Conservation (phyloP, 2,329 filamentous ascomycete genomes). For the Aspergillus pseudonomiae region DNA sequence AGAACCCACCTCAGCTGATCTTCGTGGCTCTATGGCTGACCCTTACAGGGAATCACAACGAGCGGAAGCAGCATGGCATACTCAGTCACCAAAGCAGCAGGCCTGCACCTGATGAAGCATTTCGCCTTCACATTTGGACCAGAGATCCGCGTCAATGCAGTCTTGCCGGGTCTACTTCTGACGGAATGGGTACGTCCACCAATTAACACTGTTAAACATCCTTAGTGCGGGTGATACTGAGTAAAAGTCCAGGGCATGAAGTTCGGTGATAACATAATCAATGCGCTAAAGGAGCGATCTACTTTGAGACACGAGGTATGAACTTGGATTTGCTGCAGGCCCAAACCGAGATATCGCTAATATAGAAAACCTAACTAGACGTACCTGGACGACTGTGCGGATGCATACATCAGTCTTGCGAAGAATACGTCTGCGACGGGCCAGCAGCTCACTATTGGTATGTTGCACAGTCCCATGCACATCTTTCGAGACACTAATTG, state of each 20-base stretch:
- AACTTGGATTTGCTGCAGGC: too few relatives aligned
- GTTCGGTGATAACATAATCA: neutral
- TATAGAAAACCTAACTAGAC: neutral
- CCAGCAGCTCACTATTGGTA: conserved; percentile 4
- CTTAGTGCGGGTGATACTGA: neutral
- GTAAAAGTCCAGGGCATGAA: neutral
- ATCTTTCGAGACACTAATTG: neutral
- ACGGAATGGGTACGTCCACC: conserved; percentile 63
- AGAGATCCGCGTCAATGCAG: conserved; percentile 66
- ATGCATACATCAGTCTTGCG: neutral
- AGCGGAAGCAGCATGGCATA: conserved; percentile 69
- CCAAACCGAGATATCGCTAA: neutral
- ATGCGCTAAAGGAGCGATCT: neutral
- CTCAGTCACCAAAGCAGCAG: conserved; percentile 75
- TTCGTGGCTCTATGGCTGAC: neutral
- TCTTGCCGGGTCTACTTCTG: conserved; percentile 65
- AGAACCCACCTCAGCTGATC: neutral
- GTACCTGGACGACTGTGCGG: conserved; percentile 1
- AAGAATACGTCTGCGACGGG: conserved; percentile 2
- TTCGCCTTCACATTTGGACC: conserved; percentile 64
- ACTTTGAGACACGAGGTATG: conserved; percentile 2
- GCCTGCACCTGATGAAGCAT: conserved; percentile 68
- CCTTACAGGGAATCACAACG: conserved; percentile 49
- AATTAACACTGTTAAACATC: neutral
- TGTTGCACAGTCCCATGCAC: neutral